Evolutionary conservation across 495 filamentous ascomycete genomes (phyloP).

Genomic region (Tuber umbilicatum): DNA sequence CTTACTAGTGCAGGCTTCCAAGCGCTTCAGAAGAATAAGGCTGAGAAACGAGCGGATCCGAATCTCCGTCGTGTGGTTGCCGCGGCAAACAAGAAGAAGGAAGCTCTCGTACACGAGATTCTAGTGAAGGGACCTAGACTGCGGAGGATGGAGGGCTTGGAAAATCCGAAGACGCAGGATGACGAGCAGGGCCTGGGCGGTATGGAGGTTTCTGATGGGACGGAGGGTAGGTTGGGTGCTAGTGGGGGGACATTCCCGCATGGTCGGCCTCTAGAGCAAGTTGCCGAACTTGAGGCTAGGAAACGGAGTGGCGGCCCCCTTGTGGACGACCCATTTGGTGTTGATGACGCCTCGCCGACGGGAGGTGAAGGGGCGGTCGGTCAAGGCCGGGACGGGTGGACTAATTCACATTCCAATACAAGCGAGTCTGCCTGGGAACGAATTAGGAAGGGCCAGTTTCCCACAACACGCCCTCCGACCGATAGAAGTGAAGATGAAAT

Average conservation of each 20-base stretch:
- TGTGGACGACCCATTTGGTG: slow-evolving; percentile 8
- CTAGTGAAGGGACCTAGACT: background rate
- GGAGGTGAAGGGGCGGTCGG: background rate
- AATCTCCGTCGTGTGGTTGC: slow-evolving; percentile 13
- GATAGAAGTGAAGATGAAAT: background rate
- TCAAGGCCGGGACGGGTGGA: slow-evolving; percentile 4
- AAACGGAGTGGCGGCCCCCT: background rate
- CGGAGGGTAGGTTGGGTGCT: background rate
- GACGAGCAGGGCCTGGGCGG: slow-evolving; percentile 32
- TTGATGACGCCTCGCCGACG: background rate
- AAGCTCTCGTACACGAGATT: background rate
- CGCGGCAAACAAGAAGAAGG: background rate
- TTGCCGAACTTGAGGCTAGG: slow-evolving; percentile 2
- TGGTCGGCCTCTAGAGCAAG: slow-evolving; percentile 21
- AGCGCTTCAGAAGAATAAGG: slow-evolving; percentile 16
- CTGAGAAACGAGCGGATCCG: slow-evolving; percentile 25
- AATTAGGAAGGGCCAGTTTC: slow-evolving; percentile 17
- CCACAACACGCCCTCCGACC: background rate
- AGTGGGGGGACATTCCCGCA: slow-evolving; percentile 22
- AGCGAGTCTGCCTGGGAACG: slow-evolving; percentile 31
- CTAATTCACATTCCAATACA: slow-evolving; percentile 20
- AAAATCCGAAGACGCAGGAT: background rate
- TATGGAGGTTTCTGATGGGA: slow-evolving; percentile 21
- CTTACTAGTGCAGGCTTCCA: slow-evolving; percentile 29
- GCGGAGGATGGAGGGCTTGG: background rate